These are phyloP conservation scores for Themeda triandra DNA, from an alignment of 176 grass and related monocot genomes.

Conservation along the genomic window DNA sequence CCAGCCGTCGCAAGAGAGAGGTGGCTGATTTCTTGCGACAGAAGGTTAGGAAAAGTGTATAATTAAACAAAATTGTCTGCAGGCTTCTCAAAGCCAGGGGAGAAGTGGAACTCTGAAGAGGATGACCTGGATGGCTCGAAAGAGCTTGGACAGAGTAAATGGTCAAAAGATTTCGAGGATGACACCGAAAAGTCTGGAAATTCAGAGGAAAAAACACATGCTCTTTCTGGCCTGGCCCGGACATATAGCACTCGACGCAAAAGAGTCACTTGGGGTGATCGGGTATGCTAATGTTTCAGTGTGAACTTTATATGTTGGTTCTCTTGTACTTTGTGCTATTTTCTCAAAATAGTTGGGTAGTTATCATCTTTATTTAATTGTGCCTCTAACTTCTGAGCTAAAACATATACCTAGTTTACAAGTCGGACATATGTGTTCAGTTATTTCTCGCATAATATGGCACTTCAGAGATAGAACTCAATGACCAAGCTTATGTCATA, in stretches of 20 bases:
- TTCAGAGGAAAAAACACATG: constrained; percentile 36
- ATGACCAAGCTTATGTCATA: background rate
- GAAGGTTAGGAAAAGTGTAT: too few relatives aligned
- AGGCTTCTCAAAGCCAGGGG: constrained; percentile 41
- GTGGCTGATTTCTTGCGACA: too few relatives aligned
- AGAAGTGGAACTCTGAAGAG: constrained; percentile 59
- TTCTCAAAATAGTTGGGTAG: background rate
- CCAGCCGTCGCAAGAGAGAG: too few relatives aligned
- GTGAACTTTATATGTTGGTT: background rate
- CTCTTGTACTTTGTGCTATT: constrained; percentile 11
- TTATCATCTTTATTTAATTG: constrained; percentile 4
- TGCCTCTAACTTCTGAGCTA: constrained; percentile 7
- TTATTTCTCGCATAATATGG: background rate
- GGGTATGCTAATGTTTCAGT: constrained; percentile 50
- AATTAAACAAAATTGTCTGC: constrained; percentile 3
- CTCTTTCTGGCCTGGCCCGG: constrained; percentile 65
- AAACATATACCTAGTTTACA: background rate
- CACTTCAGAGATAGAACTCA: background rate
- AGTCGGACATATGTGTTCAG: background rate
- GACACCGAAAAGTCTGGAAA: constrained; percentile 49
- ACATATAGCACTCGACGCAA: constrained; percentile 55
- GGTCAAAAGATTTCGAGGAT: constrained; percentile 89
- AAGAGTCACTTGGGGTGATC: constrained; percentile 86
- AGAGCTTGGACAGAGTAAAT: constrained; percentile 84
- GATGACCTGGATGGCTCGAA: constrained; percentile 53